Evolutionary conservation across 208 protist genomes (phyloP).

Genomic region (Trypanosoma theileri): DNA sequence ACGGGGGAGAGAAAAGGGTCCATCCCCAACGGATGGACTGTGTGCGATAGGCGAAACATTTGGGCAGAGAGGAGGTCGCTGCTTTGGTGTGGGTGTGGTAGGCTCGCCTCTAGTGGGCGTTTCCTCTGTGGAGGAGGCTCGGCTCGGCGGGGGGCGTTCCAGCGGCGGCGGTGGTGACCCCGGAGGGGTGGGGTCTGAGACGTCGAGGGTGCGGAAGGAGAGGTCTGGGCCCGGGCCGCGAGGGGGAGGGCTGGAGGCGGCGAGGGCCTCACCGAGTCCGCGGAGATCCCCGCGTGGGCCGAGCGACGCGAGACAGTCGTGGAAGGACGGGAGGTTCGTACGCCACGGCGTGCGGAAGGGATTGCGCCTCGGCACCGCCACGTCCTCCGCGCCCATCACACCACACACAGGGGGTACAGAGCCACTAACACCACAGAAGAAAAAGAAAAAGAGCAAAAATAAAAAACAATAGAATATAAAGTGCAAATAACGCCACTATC

Average conservation of each 20-base stretch:
- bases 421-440: too few relatives aligned
- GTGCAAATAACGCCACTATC: neutral
- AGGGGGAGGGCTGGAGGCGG: constrained; percentile 9
- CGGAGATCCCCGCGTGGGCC: constrained; percentile 17
- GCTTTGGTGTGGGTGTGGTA: neutral
- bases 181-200: constrained; percentile 20
- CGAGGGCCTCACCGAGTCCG: constrained; percentile 22
- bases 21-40: constrained; percentile 9
- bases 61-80: constrained; percentile 25
- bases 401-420: neutral
- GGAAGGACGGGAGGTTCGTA: constrained; percentile 28
- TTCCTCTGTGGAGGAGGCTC: constrained; percentile 5
- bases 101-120: constrained; percentile 6
- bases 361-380: constrained; percentile 13
- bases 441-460: too few relatives aligned
- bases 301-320: constrained; percentile 19
- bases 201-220: constrained; percentile 28
- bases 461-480: neutral
- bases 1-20: constrained; percentile 16
- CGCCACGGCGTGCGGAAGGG: constrained; percentile 23
- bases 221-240: constrained; percentile 11
- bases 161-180: constrained; percentile 25
- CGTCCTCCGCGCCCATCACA: neutral
- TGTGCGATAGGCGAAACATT: constrained; percentile 28
- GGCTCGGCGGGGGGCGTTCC: constrained; percentile 13